Conservation (phyloP, 768 basidiomycete genomes). For the Lentinula detonsa region DNA sequence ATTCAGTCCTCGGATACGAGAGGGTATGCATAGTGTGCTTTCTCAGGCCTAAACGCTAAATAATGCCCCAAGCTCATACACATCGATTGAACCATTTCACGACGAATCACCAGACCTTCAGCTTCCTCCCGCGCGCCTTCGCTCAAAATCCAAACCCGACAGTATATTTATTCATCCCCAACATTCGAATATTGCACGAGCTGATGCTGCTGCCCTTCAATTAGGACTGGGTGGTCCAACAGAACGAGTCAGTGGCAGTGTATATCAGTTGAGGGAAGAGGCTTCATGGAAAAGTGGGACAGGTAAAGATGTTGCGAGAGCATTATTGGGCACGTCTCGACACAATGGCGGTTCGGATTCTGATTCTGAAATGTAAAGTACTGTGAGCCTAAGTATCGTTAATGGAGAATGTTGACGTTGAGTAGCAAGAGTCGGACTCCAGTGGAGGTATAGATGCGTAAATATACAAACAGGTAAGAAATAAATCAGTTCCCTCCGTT, state of each 20-base stretch:
- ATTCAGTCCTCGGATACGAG: background rate
- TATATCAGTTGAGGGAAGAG: constrained; percentile 24
- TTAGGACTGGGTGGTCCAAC: constrained; percentile 46
- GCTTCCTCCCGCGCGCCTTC: constrained; percentile 24
- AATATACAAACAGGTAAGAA: background rate
- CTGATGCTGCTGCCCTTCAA: constrained; percentile 54
- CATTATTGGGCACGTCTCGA: constrained; percentile 25
- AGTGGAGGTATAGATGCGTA: background rate
- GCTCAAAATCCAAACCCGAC: constrained; percentile 50
- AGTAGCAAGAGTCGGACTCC: background rate
- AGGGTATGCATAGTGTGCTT: background rate
- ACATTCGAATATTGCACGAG: constrained; percentile 59
- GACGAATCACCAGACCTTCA: background rate
- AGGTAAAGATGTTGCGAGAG: constrained; percentile 44
- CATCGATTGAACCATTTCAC: constrained; percentile 4
- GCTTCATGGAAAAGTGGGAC: constrained; percentile 45
- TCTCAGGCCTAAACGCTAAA: background rate
- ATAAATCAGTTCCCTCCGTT: constrained; percentile 12
- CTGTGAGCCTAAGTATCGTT: background rate
- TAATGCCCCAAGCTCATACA: background rate
- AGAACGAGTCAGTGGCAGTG: constrained; percentile 36
- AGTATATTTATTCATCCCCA: constrained; percentile 58
- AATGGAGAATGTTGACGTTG: background rate
- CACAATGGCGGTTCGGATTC: constrained; percentile 14
- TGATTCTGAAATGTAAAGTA: background rate